Percentiles rank a stretch among this genome's conserved stretches.
These are phyloP conservation scores for Annulohypoxylon moriforme DNA, from an alignment of 495 filamentous ascomycete species.

Conservation along the genomic window DNA sequence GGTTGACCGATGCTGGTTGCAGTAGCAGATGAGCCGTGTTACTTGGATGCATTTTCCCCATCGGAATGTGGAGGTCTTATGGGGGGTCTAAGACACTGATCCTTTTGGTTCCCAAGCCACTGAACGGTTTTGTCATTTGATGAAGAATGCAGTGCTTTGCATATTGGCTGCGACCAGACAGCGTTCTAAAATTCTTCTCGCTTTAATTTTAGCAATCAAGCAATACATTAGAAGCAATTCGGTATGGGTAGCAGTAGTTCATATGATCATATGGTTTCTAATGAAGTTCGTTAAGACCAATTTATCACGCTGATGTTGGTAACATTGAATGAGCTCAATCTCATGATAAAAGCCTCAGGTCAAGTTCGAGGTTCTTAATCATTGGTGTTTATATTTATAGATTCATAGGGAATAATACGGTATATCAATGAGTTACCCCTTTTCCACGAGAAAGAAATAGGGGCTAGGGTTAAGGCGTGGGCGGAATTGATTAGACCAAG, in stretches of 20 bases:
- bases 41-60: background rate
- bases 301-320: background rate
- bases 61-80: slow-evolving; percentile 13
- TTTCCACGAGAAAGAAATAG: background rate
- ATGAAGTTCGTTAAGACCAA: background rate
- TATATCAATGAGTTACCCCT: background rate
- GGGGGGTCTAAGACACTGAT: background rate
- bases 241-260: background rate
- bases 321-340: background rate
- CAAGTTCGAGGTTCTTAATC: background rate
- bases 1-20: background rate
- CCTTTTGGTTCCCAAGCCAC: background rate
- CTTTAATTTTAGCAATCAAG: background rate
- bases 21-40: background rate
- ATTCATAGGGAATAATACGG: background rate
- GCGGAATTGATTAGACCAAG: background rate
- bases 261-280: background rate
- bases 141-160: background rate
- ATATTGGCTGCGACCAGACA: background rate
- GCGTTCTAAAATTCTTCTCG: background rate
- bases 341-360: background rate
- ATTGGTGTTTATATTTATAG: background rate
- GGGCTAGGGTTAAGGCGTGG: background rate
- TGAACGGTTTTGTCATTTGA: background rate
- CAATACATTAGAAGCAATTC: background rate